These are phyloP conservation scores for Calocera viscosa DNA, from an alignment of 768 basidiomycete species.

Conservation along the genomic window DNA sequence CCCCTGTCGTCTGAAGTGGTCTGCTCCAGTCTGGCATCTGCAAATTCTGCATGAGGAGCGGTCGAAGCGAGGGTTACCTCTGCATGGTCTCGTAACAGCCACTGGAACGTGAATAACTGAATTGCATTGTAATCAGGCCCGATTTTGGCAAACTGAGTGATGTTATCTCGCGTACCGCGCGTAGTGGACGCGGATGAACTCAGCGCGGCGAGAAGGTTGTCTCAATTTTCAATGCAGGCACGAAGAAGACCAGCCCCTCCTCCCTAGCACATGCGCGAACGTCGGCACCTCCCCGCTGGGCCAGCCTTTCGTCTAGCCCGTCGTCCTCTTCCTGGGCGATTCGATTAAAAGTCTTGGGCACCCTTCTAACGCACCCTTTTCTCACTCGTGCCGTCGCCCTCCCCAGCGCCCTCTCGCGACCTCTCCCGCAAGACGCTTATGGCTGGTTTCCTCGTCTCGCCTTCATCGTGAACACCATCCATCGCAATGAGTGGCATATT, in stretches of 20 bases:
- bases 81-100: not conserved
- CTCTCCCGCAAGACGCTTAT: not conserved
- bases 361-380: not conserved
- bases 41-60: not conserved
- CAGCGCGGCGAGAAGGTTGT: not conserved
- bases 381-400: not conserved
- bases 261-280: not conserved
- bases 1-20: not conserved
- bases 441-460: not conserved
- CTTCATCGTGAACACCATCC: not conserved
- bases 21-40: not conserved
- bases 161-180: not conserved
- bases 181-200: not conserved
- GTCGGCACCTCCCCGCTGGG: not conserved
- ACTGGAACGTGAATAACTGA: constrained; percentile 3
- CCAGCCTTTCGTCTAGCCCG: not conserved
- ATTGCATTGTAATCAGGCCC: constrained; percentile 4
- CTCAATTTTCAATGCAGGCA: constrained; percentile 1
- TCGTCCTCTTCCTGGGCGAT: not conserved
- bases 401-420: not conserved
- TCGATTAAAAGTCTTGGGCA: not conserved
- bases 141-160: not conserved
- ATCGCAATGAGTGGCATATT: constrained; percentile 2
- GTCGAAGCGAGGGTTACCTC: not conserved
- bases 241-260: not conserved